A percentile compares a stretch with the other conserved stretches of the same genome.
These are phyloP conservation scores for Escallonia rubra DNA, from an alignment of 129 eudicot species.

Conservation along the genomic window DNA sequence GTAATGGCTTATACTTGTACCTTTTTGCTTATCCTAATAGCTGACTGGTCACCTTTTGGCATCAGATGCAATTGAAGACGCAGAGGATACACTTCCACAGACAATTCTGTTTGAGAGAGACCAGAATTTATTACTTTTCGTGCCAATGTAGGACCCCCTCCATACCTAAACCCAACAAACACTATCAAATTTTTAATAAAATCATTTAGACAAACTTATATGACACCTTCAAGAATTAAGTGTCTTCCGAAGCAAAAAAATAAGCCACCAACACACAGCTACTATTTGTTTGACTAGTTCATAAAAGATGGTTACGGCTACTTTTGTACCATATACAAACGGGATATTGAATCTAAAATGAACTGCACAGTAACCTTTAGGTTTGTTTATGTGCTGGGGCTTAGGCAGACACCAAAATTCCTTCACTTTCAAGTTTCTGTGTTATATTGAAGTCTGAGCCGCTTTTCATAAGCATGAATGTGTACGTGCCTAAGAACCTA, in stretches of 20 bases:
- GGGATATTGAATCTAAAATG: too few species aligned
- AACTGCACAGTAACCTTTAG: neutral
- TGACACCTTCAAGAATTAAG: constrained; percentile 3
- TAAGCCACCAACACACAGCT: too few species aligned
- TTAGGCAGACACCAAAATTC: too few species aligned
- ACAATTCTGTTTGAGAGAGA: constrained; percentile 75
- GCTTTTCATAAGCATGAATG: too few species aligned
- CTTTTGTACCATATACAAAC: too few species aligned
- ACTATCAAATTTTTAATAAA: constrained; percentile 14
- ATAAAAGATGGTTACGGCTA: too few species aligned
- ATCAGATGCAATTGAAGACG: constrained; percentile 78
- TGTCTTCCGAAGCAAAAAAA: neutral
- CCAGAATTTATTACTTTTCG: constrained; percentile 85
- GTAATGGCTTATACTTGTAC: constrained; percentile 21
- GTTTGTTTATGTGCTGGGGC: neutral
- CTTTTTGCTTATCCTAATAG: constrained; percentile 91
- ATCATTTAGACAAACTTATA: constrained; percentile 15
- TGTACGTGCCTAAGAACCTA: too few species aligned
- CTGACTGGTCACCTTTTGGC: constrained; percentile 66
- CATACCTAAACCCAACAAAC: constrained; percentile 67
- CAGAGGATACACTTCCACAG: constrained; percentile 92
- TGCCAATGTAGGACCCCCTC: constrained; percentile 96
- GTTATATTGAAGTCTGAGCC: too few species aligned
- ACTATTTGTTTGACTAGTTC: too few species aligned
- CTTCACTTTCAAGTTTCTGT: too few species aligned